phyloP scores from a whole-genome alignment of 352 stramenopile genomes.

The Phytophthora hybrid region DNA sequence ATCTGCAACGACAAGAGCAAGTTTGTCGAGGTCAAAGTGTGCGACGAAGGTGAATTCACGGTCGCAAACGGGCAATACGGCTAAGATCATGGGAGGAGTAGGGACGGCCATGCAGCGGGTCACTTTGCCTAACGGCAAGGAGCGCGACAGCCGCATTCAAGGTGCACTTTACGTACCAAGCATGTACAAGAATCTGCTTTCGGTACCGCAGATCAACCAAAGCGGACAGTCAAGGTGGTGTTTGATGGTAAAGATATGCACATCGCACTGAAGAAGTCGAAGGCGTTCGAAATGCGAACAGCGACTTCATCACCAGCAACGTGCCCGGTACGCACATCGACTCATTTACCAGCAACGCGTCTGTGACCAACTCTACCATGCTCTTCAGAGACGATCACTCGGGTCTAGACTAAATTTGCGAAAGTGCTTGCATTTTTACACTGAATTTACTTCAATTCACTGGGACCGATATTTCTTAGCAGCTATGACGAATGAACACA shows the following conservation, averaged over 20 bases:
- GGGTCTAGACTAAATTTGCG: too few species aligned
- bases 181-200: conserved; percentile 28
- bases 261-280: conserved; percentile 20
- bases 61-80: background rate
- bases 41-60: background rate
- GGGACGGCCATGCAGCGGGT: background rate
- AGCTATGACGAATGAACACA: too few species aligned
- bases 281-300: too few species aligned
- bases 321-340: too few species aligned
- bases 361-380: too few species aligned
- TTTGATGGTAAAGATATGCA: conserved; percentile 15
- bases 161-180: conserved; percentile 21
- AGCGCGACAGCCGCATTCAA: conserved; percentile 14
- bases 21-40: background rate
- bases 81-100: background rate
- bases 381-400: too few species aligned
- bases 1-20: conserved; percentile 1
- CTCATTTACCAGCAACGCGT: too few species aligned
- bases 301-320: too few species aligned
- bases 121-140: background rate
- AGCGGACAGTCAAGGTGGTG: conserved; percentile 27
- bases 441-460: too few species aligned
- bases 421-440: too few species aligned
- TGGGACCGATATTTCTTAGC: too few species aligned
- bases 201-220: too few species aligned